These are phyloP conservation scores for Capniomyces stellatus DNA, from an alignment of 371 early-diverging fungal genomes.

Conservation along the genomic window DNA sequence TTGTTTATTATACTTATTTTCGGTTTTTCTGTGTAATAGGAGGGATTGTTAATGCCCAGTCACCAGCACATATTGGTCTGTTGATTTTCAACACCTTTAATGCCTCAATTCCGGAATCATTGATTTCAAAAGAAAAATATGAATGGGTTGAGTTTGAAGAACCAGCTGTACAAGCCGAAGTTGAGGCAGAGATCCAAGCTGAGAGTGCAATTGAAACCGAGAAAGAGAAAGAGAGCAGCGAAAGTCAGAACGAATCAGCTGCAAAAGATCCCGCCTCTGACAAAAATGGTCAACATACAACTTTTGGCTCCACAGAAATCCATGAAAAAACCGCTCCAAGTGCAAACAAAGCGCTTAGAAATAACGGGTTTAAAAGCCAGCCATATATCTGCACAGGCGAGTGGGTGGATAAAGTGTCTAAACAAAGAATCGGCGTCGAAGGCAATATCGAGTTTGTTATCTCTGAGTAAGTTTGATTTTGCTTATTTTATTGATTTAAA, in stretches of 20 bases:
- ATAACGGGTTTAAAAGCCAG: background rate
- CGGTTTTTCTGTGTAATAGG: no score
- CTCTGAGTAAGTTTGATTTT: constrained; percentile 9
- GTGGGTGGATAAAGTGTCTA: constrained; percentile 22
- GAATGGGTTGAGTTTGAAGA: constrained; percentile 37
- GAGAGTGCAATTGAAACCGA: constrained; percentile 8
- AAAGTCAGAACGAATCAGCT: background rate
- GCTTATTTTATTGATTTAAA: background rate
- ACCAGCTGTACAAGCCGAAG: constrained; percentile 7
- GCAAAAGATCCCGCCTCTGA: no score
- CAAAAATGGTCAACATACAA: no score
- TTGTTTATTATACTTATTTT: no score
- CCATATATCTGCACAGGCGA: constrained; percentile 11
- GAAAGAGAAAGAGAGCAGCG: background rate
- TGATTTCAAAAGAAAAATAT: constrained; percentile 55
- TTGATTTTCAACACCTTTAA: constrained; percentile 86
- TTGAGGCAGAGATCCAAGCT: background rate
- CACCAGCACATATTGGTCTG: constrained; percentile 86
- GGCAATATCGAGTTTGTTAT: constrained; percentile 20
- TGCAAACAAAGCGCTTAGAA: no score
- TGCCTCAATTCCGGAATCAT: constrained; percentile 71
- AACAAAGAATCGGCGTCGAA: constrained; percentile 14
- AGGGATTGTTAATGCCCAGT: constrained; percentile 80
- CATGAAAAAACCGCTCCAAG: background rate
- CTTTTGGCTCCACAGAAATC: no score